Base-by-base conservation (phyloP, 441 rosid genomes). In the Viola pubescens region DNA sequence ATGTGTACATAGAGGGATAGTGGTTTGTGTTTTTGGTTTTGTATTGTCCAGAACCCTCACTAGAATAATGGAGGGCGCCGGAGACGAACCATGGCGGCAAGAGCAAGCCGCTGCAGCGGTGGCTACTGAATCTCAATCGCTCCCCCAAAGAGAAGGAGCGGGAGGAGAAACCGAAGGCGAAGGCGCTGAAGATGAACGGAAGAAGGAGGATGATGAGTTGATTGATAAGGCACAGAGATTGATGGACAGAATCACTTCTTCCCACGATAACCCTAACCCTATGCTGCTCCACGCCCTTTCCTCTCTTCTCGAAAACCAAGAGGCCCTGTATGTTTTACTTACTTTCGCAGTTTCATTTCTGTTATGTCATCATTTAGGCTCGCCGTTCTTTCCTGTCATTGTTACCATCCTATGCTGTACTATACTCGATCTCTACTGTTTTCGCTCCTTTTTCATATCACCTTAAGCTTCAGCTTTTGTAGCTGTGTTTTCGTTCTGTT, bases 211-310 rank as follows among this genome's bases (percentile, higher is more conserved):
- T 4, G 97, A 86, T 40, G 95, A 78, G 73, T 60, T 91, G 70
- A 64, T 81, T 64, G 89, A 62, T 6, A 84, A 85, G 77, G 95
- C 97, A 19, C 94, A 88, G 75, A 74, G 61, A 56, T 80, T 82
- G 43, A 94, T 94, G 83, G 99, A 94, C 9, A 87, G 67, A 9
- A 80, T 88, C 74, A 94, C 91, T 61, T 68, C 87, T 46, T 71
- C 72, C 45, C 81, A 87, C 6, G 89, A 90, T 63, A 90, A 75
- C 77, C 99, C 99, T 76, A 90, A 72, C 63, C 83, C 97, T 63
- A 56, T 70, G 7, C 64, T 79, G 9, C 91, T 94, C 26, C 97
- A 88, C 59, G 88, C 94, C 8, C 94, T 94, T 38, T 70, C 95
- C 6, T 81, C 87, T 46, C 81, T 94, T 54, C 85, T 90, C 4